These are phyloP conservation scores for Colletotrichum theobromicola DNA, from an alignment of 2,329 filamentous ascomycete species.

Conservation along the genomic window DNA sequence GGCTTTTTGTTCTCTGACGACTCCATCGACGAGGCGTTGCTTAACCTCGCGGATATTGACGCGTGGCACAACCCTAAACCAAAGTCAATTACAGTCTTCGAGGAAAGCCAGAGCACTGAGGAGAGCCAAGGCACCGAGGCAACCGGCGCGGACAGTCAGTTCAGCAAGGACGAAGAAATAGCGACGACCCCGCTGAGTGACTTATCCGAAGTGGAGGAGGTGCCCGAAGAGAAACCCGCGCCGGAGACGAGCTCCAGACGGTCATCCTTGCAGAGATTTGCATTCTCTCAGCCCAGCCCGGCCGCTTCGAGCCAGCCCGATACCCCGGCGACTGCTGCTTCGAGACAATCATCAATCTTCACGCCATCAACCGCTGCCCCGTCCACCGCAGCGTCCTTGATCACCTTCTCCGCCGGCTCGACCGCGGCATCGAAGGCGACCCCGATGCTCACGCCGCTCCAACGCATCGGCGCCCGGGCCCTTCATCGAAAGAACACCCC, in stretches of 20 bases:
- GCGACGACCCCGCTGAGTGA: constrained; percentile 6
- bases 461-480: constrained; percentile 57
- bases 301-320: constrained; percentile 28
- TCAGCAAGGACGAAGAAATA: constrained; percentile 15
- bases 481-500: constrained; percentile 33
- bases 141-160: constrained; percentile 17
- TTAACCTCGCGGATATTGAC: constrained; percentile 56
- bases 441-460: constrained; percentile 55
- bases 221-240: neutral
- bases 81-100: constrained; percentile 49
- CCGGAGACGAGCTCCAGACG: neutral
- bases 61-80: constrained; percentile 48
- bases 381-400: constrained; percentile 48
- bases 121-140: constrained; percentile 29
- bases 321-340: constrained; percentile 37
- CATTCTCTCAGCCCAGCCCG: constrained; percentile 24
- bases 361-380: constrained; percentile 29
- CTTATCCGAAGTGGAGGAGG: neutral
- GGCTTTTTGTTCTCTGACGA: constrained; percentile 59
- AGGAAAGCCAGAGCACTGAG: constrained; percentile 32
- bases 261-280: constrained; percentile 28
- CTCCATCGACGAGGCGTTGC: constrained; percentile 60
- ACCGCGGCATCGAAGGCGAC: constrained; percentile 41
- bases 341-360: constrained; percentile 31
- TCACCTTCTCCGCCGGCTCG: constrained; percentile 40